These are phyloP conservation scores for Pythium pyrilobum DNA, from an alignment of 352 stramenopile species.

Conservation along the genomic window DNA sequence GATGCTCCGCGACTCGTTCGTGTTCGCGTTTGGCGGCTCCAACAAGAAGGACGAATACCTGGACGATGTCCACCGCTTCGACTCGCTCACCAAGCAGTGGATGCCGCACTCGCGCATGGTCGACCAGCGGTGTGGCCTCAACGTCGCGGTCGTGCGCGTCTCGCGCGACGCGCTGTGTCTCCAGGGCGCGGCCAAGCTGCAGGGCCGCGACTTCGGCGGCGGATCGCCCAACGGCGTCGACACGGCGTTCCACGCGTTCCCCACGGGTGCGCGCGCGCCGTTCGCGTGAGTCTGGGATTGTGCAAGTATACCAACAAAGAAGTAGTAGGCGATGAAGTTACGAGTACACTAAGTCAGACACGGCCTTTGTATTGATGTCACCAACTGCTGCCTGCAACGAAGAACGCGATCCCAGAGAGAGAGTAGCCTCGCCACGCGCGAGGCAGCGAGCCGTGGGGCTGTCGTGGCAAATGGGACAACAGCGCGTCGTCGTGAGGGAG, in stretches of 20 bases:
- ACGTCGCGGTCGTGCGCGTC: conserved; percentile 46
- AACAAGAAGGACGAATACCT: conserved; percentile 78
- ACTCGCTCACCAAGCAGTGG: conserved; percentile 60
- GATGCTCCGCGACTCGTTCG: conserved; percentile 56
- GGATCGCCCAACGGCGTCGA: conserved; percentile 4
- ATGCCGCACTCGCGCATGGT: conserved; percentile 53
- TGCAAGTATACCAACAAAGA: background rate
- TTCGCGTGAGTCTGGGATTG: conserved; percentile 5
- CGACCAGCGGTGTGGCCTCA: conserved; percentile 55
- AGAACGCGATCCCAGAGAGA: no score
- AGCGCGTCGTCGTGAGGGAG: no score
- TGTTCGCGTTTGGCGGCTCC: conserved; percentile 69
- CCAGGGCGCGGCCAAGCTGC: background rate
- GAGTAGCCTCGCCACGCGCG: no score
- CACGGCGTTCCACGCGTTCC: background rate
- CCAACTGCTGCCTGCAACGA: no score
- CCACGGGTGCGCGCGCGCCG: background rate
- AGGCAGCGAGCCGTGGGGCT: no score
- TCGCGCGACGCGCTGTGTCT: conserved; percentile 38
- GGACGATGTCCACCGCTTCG: conserved; percentile 59
- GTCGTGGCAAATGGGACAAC: no score
- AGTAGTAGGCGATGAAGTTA: background rate
- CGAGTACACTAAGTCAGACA: no score
- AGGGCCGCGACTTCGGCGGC: background rate
- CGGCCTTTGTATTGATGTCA: no score